These are phyloP conservation scores for Skeletonema menzelii DNA, from an alignment of 108 stramenopile genomes.

Conservation along the genomic window DNA sequence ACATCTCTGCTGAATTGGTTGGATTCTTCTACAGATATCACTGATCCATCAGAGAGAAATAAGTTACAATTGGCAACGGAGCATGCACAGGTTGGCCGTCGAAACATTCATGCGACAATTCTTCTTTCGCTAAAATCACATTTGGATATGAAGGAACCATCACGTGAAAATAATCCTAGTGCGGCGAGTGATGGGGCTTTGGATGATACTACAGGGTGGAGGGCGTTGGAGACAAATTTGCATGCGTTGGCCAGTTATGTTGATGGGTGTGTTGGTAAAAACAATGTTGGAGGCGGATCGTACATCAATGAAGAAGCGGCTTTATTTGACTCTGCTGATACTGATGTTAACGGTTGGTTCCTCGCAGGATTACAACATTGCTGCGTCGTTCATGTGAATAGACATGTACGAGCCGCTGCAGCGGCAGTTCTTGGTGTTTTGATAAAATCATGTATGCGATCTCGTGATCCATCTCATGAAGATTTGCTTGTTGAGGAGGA, in stretches of 20 bases:
- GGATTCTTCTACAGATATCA: background rate
- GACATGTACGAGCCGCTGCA: conserved; percentile 94
- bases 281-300: conserved; percentile 43
- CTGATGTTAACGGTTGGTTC: conserved; percentile 28
- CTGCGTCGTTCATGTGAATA: conserved; percentile 85
- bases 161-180: conserved; percentile 1
- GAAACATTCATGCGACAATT: conserved; percentile 14
- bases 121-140: conserved; percentile 19
- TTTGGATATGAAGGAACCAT: conserved; percentile 24
- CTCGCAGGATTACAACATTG: conserved; percentile 53
- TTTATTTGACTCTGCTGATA: conserved; percentile 16
- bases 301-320: conserved; percentile 29
- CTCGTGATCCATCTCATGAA: conserved; percentile 18
- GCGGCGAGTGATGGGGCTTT: conserved; percentile 79
- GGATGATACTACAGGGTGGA: conserved; percentile 98
- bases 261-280: conserved; percentile 50
- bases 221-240: conserved; percentile 94
- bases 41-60: conserved; percentile 10
- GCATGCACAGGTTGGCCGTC: conserved; percentile 18
- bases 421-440: conserved; percentile 84
- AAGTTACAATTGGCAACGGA: conserved; percentile 25
- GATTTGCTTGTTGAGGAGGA: conserved; percentile 32
- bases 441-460: conserved; percentile 46
- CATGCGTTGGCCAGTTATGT: conserved; percentile 87
- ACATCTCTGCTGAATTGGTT: conserved; percentile 41